phyloP scores from a whole-genome alignment of 208 protist species.

The Crithidia mellificae region DNA sequence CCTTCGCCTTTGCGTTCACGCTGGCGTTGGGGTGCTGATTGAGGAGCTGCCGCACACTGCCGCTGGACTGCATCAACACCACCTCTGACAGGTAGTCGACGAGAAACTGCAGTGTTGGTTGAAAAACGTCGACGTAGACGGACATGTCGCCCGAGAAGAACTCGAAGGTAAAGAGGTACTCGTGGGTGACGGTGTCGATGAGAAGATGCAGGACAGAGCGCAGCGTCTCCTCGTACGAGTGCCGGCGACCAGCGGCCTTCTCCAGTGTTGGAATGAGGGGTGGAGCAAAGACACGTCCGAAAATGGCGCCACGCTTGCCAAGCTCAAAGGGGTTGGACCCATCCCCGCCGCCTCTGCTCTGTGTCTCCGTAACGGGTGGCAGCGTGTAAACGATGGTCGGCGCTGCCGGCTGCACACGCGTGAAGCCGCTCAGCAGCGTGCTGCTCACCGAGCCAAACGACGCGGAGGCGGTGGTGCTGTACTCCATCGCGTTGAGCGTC shows the following conservation, averaged over 20 bases:
- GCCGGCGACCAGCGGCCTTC: conserved; percentile 42
- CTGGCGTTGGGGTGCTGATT: conserved; percentile 45
- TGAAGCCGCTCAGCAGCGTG: conserved; percentile 23
- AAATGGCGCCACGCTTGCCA: conserved; percentile 55
- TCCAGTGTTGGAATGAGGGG: conserved; percentile 82
- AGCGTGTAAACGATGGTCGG: conserved; percentile 43
- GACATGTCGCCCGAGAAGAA: conserved; percentile 85
- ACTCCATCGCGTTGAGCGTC: conserved; percentile 75
- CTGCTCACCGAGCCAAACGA: conserved; percentile 21
- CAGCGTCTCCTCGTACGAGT: conserved; percentile 87
- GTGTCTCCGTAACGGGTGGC: conserved; percentile 52
- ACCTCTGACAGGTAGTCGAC: conserved; percentile 83
- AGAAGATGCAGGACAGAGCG: conserved; percentile 70
- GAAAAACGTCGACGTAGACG: conserved; percentile 78
- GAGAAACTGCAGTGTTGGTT: conserved; percentile 77
- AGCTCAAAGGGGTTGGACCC: conserved; percentile 38
- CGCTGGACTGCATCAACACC: conserved; percentile 48
- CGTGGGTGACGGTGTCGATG: conserved; percentile 83
- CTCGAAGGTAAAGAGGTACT: conserved; percentile 87
- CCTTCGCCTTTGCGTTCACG: conserved; percentile 51
- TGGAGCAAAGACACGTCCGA: conserved; percentile 44
- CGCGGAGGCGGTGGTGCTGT: conserved; percentile 31
- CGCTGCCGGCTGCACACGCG: conserved; percentile 16
- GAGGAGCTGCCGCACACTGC: conserved; percentile 42
- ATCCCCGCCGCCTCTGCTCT: conserved; percentile 6